Evolutionary conservation across 1,139 yeast genomes (phyloP).

Genomic region (Geotrichum australiense): DNA sequence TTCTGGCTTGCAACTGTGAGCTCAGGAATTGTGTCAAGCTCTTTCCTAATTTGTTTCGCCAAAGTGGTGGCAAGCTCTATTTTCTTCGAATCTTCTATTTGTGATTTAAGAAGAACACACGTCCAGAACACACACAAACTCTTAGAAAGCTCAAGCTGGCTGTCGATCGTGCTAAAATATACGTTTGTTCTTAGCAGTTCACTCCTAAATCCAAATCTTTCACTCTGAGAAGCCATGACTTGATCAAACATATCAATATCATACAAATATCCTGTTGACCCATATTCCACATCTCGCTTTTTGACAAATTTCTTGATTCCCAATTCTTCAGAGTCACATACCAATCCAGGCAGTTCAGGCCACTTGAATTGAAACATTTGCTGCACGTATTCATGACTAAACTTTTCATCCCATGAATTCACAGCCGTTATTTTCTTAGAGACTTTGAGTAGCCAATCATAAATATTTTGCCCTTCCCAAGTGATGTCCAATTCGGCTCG

Average conservation of each 20-base stretch:
- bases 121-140: constrained; percentile 75
- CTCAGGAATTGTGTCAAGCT: background rate
- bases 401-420: too few species aligned
- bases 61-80: background rate
- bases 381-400: too few species aligned
- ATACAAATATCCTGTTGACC: constrained; percentile 42
- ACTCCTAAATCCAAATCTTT: constrained; percentile 50
- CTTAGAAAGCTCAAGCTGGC: constrained; percentile 64
- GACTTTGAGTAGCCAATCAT: too few species aligned
- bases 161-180: constrained; percentile 55
- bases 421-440: too few species aligned
- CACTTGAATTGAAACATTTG: too few species aligned
- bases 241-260: constrained; percentile 59
- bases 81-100: background rate
- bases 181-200: constrained; percentile 55
- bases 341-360: too few species aligned
- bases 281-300: constrained; percentile 21
- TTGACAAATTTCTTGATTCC: constrained; percentile 38
- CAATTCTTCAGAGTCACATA: too few species aligned
- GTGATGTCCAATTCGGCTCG: too few species aligned
- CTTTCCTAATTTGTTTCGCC: background rate
- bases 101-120: constrained; percentile 40
- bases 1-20: background rate
- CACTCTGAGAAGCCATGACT: constrained; percentile 41
- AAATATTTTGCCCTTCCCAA: too few species aligned